Conservation (phyloP, 2,329 filamentous ascomycete species). For the Phialemonium atrogriseum region DNA sequence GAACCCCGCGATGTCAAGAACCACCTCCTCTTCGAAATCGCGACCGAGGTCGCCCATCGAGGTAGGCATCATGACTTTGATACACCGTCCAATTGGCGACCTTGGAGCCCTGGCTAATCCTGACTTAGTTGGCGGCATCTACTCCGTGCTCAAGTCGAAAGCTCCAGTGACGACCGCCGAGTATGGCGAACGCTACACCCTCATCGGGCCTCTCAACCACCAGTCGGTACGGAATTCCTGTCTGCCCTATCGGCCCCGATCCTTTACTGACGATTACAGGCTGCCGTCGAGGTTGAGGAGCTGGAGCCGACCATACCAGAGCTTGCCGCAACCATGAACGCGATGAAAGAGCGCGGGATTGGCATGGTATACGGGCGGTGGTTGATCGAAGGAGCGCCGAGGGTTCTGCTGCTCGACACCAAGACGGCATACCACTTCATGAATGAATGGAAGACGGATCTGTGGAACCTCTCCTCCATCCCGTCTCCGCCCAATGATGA, state of each 20-base stretch:
- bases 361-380: constrained; percentile 88
- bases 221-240: constrained; percentile 57
- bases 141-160: constrained; percentile 98
- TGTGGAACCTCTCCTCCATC: constrained; percentile 89
- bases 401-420: constrained; percentile 91
- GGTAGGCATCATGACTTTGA: constrained; percentile 43
- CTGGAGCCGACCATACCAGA: constrained; percentile 76
- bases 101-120: constrained; percentile 13
- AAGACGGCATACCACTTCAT: constrained; percentile 85
- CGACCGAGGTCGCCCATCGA: constrained; percentile 95
- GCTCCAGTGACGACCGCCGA: constrained; percentile 95
- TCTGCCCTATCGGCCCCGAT: not conserved
- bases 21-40: constrained; percentile 92
- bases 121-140: constrained; percentile 82
- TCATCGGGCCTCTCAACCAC: constrained; percentile 90
- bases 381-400: constrained; percentile 92
- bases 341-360: constrained; percentile 89
- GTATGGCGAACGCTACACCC: constrained; percentile 94
- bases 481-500: constrained; percentile 87
- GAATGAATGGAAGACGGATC: constrained; percentile 93
- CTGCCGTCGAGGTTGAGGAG: constrained; percentile 95
- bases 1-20: constrained; percentile 72
- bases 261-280: constrained; percentile 39
- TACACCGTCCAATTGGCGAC: not conserved
- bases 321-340: constrained; percentile 72